These are phyloP conservation scores for Silene coronaria DNA, from an alignment of 179 eudicot species.

Conservation along the genomic window DNA sequence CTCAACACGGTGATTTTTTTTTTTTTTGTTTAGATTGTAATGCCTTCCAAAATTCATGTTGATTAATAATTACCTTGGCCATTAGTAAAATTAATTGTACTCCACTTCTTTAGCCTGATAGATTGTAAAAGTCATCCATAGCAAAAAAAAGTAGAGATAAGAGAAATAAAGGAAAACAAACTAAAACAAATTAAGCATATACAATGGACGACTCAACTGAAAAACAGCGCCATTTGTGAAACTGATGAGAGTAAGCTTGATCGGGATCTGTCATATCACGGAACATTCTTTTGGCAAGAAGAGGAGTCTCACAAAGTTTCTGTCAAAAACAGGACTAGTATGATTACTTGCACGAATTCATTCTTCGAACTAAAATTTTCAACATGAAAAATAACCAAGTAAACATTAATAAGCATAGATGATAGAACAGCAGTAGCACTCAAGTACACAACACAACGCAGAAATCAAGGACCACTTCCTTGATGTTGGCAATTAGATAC, in stretches of 20 bases:
- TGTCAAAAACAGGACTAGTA: constrained; percentile 21
- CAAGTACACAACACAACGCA: not conserved
- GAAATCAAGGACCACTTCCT: not conserved
- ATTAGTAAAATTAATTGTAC: not conserved
- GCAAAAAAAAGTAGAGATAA: no score
- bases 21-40: no score
- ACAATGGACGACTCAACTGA: constrained; percentile 40
- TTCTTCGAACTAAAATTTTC: not conserved
- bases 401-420: not conserved
- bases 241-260: constrained; percentile 28
- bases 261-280: constrained; percentile 46
- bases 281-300: constrained; percentile 39
- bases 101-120: not conserved
- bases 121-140: not conserved
- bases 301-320: constrained; percentile 43
- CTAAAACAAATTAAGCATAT: not conserved
- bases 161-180: not conserved
- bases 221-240: constrained; percentile 37
- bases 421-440: not conserved
- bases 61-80: not conserved
- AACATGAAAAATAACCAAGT: not conserved
- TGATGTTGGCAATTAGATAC: not conserved
- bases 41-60: not conserved
- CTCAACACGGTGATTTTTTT: no score
- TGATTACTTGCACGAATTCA: not conserved